Evolutionary conservation across 371 early-diverging fungal species (phyloP).

Genomic region (Vairimorpha necatrix): DNA sequence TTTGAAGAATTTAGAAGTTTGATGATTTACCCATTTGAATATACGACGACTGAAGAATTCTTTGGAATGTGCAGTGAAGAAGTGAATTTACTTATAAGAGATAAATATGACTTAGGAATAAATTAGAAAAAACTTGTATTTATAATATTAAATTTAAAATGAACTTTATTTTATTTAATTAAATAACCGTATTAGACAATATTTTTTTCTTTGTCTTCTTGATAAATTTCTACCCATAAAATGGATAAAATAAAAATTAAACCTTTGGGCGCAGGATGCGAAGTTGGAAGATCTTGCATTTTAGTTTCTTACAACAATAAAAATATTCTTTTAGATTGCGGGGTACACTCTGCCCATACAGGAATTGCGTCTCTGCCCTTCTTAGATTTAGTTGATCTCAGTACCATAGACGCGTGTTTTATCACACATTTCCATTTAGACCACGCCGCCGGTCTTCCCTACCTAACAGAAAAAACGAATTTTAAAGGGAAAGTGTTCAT

Average conservation of each 20-base stretch:
- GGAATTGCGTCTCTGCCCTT: slow-evolving; percentile 93
- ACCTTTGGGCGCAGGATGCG: slow-evolving; percentile 94
- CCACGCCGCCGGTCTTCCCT: slow-evolving; percentile 97
- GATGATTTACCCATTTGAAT: background rate
- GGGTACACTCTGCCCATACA: slow-evolving; percentile 91
- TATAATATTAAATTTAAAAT: background rate
- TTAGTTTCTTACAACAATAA: slow-evolving; percentile 87
- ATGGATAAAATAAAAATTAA: slow-evolving; percentile 68
- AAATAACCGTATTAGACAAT: background rate
- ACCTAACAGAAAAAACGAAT: slow-evolving; percentile 88
- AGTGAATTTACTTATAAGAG: background rate
- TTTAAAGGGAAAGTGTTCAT: slow-evolving; percentile 97
- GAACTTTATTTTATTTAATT: background rate
- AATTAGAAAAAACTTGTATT: background rate
- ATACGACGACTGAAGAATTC: background rate
- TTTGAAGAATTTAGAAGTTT: background rate
- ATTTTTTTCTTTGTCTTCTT: background rate
- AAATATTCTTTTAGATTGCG: slow-evolving; percentile 90
- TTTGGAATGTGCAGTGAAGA: slow-evolving; percentile 10
- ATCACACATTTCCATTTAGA: slow-evolving; percentile 87
- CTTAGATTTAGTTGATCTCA: slow-evolving; percentile 90
- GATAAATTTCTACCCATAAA: background rate
- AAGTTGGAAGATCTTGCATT: slow-evolving; percentile 95
- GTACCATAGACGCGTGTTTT: slow-evolving; percentile 81
- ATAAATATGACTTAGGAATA: slow-evolving; percentile 10